Conservation (phyloP, 148 eudicot species). For the Nyssa sinensis region DNA sequence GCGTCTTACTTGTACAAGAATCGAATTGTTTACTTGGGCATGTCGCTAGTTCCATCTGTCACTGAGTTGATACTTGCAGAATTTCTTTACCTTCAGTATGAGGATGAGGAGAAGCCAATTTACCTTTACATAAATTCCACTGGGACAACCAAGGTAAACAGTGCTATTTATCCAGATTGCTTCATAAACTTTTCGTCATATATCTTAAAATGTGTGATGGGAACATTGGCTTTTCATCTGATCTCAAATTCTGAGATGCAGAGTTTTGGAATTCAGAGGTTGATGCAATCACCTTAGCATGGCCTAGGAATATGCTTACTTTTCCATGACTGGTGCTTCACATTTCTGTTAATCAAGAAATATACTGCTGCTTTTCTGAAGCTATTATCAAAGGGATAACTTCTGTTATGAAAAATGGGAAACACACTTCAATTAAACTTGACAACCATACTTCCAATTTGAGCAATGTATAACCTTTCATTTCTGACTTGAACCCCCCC, state of each 20-base stretch:
- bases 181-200: constrained; percentile 8
- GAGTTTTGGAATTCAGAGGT: too few species aligned
- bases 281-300: neutral
- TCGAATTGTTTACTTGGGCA: constrained; percentile 84
- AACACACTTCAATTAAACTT: too few species aligned
- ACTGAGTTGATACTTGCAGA: constrained; percentile 78
- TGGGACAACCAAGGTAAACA: constrained; percentile 72
- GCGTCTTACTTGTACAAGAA: constrained; percentile 79
- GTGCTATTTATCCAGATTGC: neutral
- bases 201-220: neutral
- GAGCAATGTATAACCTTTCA: too few species aligned
- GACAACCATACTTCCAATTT: too few species aligned
- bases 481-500: too few species aligned
- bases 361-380: too few species aligned
- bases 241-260: neutral
- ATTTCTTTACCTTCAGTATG: constrained; percentile 78
- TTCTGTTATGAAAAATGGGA: too few species aligned
- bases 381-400: too few species aligned
- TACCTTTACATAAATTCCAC: constrained; percentile 92
- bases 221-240: too few species aligned
- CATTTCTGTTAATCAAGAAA: too few species aligned
- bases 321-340: too few species aligned
- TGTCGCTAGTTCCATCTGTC: constrained; percentile 72
- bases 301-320: neutral
- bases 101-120: constrained; percentile 75